Evolutionary conservation across 2,329 filamentous ascomycete species (phyloP).

Genomic region (Diaporthe citriasiana): DNA sequence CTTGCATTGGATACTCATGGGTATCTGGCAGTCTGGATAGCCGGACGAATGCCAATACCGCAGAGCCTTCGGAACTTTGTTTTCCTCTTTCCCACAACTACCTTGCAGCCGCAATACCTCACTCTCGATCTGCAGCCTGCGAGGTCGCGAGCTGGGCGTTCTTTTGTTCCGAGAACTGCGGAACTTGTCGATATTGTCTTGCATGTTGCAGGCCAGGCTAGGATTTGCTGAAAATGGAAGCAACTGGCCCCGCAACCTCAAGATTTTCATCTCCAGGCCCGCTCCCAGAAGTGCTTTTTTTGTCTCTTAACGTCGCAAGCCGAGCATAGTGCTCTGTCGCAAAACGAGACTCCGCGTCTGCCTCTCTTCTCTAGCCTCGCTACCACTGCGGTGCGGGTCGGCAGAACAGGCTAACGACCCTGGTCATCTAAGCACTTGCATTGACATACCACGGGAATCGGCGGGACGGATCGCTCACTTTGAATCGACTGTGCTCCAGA

Average conservation of each 20-base stretch:
- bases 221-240: conserved; percentile 5
- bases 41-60: conserved; percentile 1
- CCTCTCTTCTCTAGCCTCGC: conserved; percentile 35
- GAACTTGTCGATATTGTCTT: conserved; percentile 27
- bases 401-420: conserved; percentile 16
- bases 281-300: conserved; percentile 16
- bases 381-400: conserved; percentile 32
- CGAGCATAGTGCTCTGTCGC: conserved; percentile 31
- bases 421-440: conserved; percentile 35
- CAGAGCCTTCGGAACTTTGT: background rate
- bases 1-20: conserved; percentile 1
- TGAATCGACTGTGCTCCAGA: conserved; percentile 33
- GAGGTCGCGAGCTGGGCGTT: background rate
- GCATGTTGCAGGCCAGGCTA: conserved; percentile 22
- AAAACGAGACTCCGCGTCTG: conserved; percentile 34
- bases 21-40: conserved; percentile 18
- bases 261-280: background rate
- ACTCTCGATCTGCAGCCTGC: conserved; percentile 1
- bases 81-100: background rate
- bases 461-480: conserved; percentile 41
- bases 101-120: conserved; percentile 22
- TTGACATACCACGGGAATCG: conserved; percentile 36
- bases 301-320: conserved; percentile 26
- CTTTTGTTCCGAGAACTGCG: background rate
- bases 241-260: background rate